Conservation (phyloP, 2,329 filamentous ascomycete species). For the Sclerotinia trifoliorum region DNA sequence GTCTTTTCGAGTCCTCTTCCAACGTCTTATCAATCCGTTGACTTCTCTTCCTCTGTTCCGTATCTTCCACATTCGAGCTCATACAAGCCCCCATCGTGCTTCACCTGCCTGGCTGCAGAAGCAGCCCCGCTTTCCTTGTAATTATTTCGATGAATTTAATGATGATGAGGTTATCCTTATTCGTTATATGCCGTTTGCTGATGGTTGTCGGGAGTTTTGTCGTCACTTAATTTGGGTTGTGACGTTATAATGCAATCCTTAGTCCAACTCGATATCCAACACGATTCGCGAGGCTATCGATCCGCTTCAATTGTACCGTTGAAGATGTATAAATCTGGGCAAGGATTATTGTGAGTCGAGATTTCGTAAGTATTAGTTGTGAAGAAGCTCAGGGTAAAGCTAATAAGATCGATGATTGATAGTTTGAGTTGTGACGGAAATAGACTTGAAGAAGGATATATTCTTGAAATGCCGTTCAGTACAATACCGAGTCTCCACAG, state of each 20-base stretch:
- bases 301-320: background rate
- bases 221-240: slow-evolving; percentile 3
- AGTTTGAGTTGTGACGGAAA: slow-evolving; percentile 9
- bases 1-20: slow-evolving; percentile 88
- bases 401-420: slow-evolving; percentile 2
- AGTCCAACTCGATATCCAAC: slow-evolving; percentile 19
- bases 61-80: slow-evolving; percentile 78
- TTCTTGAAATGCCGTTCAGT: slow-evolving; percentile 11
- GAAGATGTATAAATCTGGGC: background rate
- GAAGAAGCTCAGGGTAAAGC: background rate
- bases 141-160: slow-evolving; percentile 20
- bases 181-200: background rate
- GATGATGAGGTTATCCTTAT: background rate
- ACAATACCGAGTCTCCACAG: slow-evolving; percentile 17
- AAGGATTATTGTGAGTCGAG: slow-evolving; percentile 13
- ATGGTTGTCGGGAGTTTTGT: background rate
- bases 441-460: slow-evolving; percentile 13
- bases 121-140: slow-evolving; percentile 33
- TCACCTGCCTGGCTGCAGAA: slow-evolving; percentile 32
- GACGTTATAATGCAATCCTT: slow-evolving; percentile 12
- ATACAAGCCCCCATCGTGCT: slow-evolving; percentile 85
- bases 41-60: slow-evolving; percentile 92
- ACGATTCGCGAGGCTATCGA: slow-evolving; percentile 16
- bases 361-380: background rate
- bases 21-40: slow-evolving; percentile 92